Evolutionary conservation across 495 filamentous ascomycete genomes (phyloP), one percentile per base, ranked within the genome.

Genomic region (Daldinia decipiens): DNA sequence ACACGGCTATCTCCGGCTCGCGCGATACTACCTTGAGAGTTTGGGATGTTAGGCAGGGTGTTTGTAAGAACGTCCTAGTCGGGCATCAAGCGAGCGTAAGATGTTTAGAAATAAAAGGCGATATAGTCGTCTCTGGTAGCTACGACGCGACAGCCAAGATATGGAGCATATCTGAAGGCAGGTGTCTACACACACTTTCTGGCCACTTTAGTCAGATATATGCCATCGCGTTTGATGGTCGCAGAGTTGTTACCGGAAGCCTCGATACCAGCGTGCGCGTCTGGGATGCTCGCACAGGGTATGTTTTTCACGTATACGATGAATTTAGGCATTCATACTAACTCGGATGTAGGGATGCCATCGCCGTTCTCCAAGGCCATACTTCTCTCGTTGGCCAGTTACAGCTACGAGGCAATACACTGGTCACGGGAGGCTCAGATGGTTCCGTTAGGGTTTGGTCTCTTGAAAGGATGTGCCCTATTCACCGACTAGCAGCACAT

Each of bases 161-260:
- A 52, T 99, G 95, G 95, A 97, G 92, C 74, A 98, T 99, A 27
- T 93, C 92, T 2, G 91, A 97, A 78, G 96, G 95, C 9, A 88
- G 92, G 68, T 98, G 95, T 77, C 81, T 98, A 32, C 87, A 94
- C 36, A 97, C 93, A 4, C 83, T 99, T 26, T 89, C 87, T n/a
- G 95, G 95, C 0, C 95, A 99, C 81, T 98, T 97, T 81, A 98
- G 95, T 77, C 95, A 99, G 74, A 99, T 99, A 60, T 99, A 99
- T 75, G 96, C 95, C 11, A 97, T 99, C 74, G 95, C 95, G 0
- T 99, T 97, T 78, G 95, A 99, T 76, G 95, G 95, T 19, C 86
- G 87, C 54, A 86, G 93, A 58, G 95, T 99, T 53, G 95, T 95
- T n/a, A 99, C 95, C 1, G 95, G 95, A 27, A 98, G 94, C 78